Base-by-base conservation (phyloP, 2,329 filamentous ascomycete genomes). In the Sclerotinia minor region DNA sequence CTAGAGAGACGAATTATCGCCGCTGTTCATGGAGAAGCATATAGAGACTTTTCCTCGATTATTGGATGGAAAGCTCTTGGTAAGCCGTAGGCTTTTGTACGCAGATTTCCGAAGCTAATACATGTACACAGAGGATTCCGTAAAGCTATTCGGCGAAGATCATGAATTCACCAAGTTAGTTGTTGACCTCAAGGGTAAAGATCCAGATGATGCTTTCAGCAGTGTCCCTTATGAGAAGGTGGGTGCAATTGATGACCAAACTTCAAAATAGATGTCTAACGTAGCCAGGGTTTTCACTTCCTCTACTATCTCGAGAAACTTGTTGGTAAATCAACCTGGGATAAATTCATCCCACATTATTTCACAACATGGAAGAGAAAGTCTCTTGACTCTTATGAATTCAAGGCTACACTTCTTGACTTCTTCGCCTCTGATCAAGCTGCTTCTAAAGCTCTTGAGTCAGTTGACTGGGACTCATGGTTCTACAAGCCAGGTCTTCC, bases 131-230 rank as follows among this genome's bases (percentile, higher is more conserved):
- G 86, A 90, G 79, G 93, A 97, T 75, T 87, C 92, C 7, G 87
- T 98, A 47, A 83, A 89, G 45, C 84, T 88, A 50, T 95, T 89
- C 75, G 94, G 94, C 50, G 82, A 87, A 64, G 90, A 96, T 72
- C 93, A 97, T 77, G 90, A 94, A 74, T 98, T 95, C 81, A 99
- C 95, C 9, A 96, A 96, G 78, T 85, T 99, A 65, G 88, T 97
- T 72, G 86, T 94, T 69, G 89, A 92, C 77, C 89, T 98, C 71
- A 91, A 94, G 77, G 92, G 92, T 68, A 89, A 95, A 72, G 94
- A 98, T 74, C 95, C 95, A 0, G 95, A 98, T 78, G 95, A 99
- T 78, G 92, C 94, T 1, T 99, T 98, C 81, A 96, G 91, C 73
- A 91, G 87, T 35, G 84, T 98, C 45, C 93, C 95, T 0, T 99